Base-by-base conservation (phyloP, 2,329 filamentous ascomycete genomes). In the Pyrenophora teres region DNA sequence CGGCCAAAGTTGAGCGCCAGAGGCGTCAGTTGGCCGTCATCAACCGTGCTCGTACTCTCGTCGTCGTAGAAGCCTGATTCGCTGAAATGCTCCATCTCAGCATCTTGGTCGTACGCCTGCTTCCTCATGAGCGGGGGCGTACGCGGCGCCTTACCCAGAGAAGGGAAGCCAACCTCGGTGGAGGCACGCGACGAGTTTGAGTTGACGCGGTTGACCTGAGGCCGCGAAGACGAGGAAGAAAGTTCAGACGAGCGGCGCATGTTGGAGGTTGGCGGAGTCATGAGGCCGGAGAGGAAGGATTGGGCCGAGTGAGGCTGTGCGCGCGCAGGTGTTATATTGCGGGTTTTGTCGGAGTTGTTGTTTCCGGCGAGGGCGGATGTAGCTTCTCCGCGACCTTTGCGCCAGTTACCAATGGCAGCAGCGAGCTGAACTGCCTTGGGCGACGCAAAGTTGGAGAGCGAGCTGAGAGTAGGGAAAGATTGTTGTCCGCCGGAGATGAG, bases 361-460 rank as follows among this genome's bases (percentile, higher is more conserved):
- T 45, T 57, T 8, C 65, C 64, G 40, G 64, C 66, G n/a, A 74
- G 67, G 10, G 79, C 75, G 44, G 84, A 78, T 37, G 85, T 65
- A 18, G 72, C 73, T 51, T 72, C 75, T 36, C 77, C 75, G 56
- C 77, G 75, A 19, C 82, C 84, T 70, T 88, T 93, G 45, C 92
- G 87, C 93, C 93, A 97, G 73, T 88, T 96, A 40, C 91, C 92
- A 85, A 92, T 96, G n/a, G 92, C 93, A n/a, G 92, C 91, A n/a
- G 91, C 90, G 19, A 96, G 88, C 69, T 96, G 87, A 5, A 90
- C 90, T 13, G 96, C 88, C 27, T 91, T 87, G 3, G 92, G 93
- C 2, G 90, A 89, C 9, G 90, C 87, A 57, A 92, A 85, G 59
- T 84, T 86, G 40, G 92, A 86, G 27, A 90, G 84, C 40, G 88